These are phyloP conservation scores for Vitis riparia DNA, from an alignment of 164 flowering plant species.

Conservation along the genomic window DNA sequence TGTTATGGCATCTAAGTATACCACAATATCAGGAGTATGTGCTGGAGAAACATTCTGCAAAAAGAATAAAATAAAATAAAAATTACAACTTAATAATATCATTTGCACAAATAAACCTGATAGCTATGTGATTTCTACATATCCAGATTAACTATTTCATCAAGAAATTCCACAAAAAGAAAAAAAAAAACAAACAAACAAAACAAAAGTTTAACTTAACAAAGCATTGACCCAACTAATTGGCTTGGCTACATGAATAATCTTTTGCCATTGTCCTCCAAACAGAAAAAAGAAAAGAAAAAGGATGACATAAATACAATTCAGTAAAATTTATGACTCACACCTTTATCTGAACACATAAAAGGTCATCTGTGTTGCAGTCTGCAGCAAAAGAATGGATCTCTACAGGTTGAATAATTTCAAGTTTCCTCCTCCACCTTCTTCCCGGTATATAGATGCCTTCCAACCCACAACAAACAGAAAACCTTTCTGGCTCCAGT, in stretches of 20 bases:
- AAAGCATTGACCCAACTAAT: too few relatives aligned
- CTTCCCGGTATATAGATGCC: slow-evolving; percentile 90
- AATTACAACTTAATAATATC: too few relatives aligned
- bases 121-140: too few relatives aligned
- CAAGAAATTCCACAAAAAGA: too few relatives aligned
- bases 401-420: slow-evolving; percentile 89
- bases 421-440: slow-evolving; percentile 91
- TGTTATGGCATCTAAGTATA: slow-evolving; percentile 84
- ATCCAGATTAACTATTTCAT: too few relatives aligned
- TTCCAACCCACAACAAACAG: slow-evolving; percentile 91
- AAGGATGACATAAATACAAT: background rate
- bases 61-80: background rate
- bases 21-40: slow-evolving; percentile 73
- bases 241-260: too few relatives aligned
- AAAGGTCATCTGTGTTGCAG: slow-evolving; percentile 92
- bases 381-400: slow-evolving; percentile 82
- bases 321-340: background rate
- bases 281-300: background rate
- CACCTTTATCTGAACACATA: slow-evolving; percentile 95
- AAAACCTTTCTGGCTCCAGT: slow-evolving; percentile 82
- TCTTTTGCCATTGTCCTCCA: too few relatives aligned
- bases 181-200: too few relatives aligned
- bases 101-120: too few relatives aligned
- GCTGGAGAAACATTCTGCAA: slow-evolving; percentile 89
- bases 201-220: too few relatives aligned